phyloP scores from a whole-genome alignment of 441 rosid genomes.

The Omphalea diandra region DNA sequence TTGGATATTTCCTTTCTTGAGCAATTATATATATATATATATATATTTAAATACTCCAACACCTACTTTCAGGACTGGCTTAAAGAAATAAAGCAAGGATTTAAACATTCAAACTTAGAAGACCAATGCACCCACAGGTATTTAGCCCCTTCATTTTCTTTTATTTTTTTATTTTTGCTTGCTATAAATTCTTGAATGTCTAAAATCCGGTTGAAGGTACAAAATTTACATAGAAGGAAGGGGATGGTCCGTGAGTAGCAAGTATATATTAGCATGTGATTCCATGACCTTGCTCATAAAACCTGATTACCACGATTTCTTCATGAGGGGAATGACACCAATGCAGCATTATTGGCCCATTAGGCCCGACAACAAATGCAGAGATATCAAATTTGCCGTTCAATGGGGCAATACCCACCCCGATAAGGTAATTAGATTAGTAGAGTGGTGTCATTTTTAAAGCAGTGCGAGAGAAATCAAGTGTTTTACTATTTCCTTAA shows the following conservation, averaged over 20 bases:
- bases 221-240: constrained; percentile 27
- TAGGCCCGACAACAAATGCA: constrained; percentile 41
- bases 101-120: constrained; percentile 54
- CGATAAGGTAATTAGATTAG: constrained; percentile 47
- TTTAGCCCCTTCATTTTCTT: no score
- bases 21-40: background rate
- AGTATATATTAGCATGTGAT: constrained; percentile 75
- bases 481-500: background rate
- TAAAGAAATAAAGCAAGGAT: constrained; percentile 52
- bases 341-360: constrained; percentile 78
- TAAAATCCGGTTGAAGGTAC: constrained; percentile 12
- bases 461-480: no score
- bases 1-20: no score
- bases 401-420: constrained; percentile 68
- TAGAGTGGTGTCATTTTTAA: no score
- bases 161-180: background rate
- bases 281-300: constrained; percentile 49
- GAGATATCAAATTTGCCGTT: constrained; percentile 58
- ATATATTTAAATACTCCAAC: background rate
- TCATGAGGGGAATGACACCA: constrained; percentile 56
- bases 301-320: constrained; percentile 63
- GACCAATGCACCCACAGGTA: constrained; percentile 75
- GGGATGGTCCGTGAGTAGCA: constrained; percentile 54
- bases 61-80: constrained; percentile 57
- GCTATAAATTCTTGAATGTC: no score